A percentile compares a stretch with the other conserved stretches of the same genome.
Evolutionary conservation across 2,329 filamentous ascomycete genomes (phyloP).

Genomic region (Clonostachys rhizophaga): DNA sequence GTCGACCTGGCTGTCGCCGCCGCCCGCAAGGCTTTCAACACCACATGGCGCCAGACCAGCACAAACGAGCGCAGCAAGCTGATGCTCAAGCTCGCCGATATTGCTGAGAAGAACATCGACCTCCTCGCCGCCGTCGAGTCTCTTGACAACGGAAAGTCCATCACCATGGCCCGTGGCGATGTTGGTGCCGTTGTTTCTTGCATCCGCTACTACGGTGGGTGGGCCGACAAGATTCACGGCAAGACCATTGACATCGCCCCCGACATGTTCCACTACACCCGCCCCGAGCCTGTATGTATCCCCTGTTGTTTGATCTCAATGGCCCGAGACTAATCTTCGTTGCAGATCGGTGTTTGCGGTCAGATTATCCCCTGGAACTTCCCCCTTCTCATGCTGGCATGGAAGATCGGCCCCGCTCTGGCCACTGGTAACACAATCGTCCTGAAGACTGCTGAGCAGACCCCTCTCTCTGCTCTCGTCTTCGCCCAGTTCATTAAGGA

Average conservation of each 20-base stretch:
- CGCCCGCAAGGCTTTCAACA: conserved; percentile 81
- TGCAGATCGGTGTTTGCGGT: conserved; percentile 65
- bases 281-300: conserved; percentile 60
- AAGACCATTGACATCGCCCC: conserved; percentile 77
- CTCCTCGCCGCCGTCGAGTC: conserved; percentile 78
- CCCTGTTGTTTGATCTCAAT: not conserved
- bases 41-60: conserved; percentile 61
- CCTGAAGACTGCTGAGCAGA: conserved; percentile 70
- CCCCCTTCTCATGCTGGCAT: conserved; percentile 69
- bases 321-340: too few species aligned
- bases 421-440: conserved; percentile 66
- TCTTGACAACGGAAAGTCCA: conserved; percentile 83
- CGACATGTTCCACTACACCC: conserved; percentile 80
- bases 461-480: conserved; percentile 61
- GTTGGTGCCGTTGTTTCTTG: conserved; percentile 62
- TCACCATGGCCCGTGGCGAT: conserved; percentile 72
- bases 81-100: conserved; percentile 72
- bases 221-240: conserved; percentile 88
- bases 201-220: conserved; percentile 74
- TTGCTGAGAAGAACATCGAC: conserved; percentile 74
- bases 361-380: conserved; percentile 87
- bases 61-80: conserved; percentile 67
- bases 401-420: conserved; percentile 72
- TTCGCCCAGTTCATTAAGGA: conserved; percentile 62
- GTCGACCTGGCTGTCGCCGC: conserved; percentile 75